Conservation (phyloP, 2,329 filamentous ascomycete species). For the Cephalotrichum gorgonifer region DNA sequence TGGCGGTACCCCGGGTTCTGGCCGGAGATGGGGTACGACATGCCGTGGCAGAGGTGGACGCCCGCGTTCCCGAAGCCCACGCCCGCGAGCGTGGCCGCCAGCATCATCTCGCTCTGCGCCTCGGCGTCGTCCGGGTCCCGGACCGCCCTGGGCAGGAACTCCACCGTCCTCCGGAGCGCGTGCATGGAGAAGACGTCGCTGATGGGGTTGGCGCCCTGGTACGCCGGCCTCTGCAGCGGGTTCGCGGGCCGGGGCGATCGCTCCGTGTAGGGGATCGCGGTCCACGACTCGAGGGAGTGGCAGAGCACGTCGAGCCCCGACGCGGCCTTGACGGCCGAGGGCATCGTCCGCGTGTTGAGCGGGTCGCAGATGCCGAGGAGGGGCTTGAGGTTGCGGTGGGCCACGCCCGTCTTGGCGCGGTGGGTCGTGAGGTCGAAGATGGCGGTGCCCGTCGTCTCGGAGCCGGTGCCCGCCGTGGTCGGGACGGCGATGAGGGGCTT, state of each 20-base stretch:
- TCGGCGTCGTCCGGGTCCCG: conserved; percentile 83
- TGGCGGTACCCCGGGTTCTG: conserved; percentile 88
- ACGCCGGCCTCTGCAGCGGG: conserved; percentile 82
- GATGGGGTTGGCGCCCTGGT: conserved; percentile 96
- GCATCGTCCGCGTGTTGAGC: conserved; percentile 93
- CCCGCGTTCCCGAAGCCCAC: conserved; percentile 97
- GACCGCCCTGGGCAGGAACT: conserved; percentile 84
- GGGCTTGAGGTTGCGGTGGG: conserved; percentile 90
- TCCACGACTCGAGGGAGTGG: conserved; percentile 94
- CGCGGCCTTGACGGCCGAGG: conserved; percentile 79
- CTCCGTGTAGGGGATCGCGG: conserved; percentile 88
- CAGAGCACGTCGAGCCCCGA: conserved; percentile 93
- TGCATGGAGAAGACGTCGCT: conserved; percentile 93
- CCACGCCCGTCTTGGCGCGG: conserved; percentile 89
- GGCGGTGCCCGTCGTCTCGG: conserved; percentile 92
- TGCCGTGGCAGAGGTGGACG: conserved; percentile 72
- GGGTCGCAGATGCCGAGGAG: conserved; percentile 80
- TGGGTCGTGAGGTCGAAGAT: conserved; percentile 92
- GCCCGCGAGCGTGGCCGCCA: conserved; percentile 86
- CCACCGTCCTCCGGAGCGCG: conserved; percentile 72
- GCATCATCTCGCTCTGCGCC: conserved; percentile 89
- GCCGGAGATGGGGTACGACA: conserved; percentile 95
- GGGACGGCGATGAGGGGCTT: conserved; percentile 65
- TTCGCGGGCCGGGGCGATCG: conserved; percentile 76
- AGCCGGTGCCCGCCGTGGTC: conserved; percentile 76